These are phyloP conservation scores for Malassezia yamatoensis DNA, from an alignment of 1,284 basidiomycete species.

Conservation along the genomic window DNA sequence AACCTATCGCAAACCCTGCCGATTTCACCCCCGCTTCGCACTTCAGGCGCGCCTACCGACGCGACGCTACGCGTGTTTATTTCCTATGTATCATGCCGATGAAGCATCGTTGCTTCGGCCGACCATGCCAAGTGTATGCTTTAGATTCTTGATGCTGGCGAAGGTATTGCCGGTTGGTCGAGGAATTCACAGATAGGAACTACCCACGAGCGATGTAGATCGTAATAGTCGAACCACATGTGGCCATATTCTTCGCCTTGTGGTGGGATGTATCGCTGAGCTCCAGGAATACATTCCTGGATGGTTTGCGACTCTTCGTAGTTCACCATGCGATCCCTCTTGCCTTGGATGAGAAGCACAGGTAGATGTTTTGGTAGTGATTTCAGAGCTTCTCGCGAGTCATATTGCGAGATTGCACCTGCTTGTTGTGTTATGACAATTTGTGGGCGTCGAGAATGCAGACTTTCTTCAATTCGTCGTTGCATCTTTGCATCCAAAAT, in stretches of 20 bases:
- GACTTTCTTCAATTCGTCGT: neutral
- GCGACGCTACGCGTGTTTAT: slow-evolving; percentile 9
- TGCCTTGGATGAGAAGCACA: slow-evolving; percentile 34
- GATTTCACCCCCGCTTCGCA: neutral
- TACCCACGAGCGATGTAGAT: slow-evolving; percentile 11
- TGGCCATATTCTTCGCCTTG: slow-evolving; percentile 14
- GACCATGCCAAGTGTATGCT: neutral
- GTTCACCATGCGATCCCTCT: slow-evolving; percentile 34
- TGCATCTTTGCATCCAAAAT: neutral
- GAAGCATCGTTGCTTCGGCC: neutral
- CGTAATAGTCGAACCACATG: slow-evolving; percentile 35
- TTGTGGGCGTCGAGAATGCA: slow-evolving; percentile 21
- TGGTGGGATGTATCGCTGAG: slow-evolving; percentile 16
- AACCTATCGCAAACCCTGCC: no score
- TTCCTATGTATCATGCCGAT: neutral
- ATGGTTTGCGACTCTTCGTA: slow-evolving; percentile 29
- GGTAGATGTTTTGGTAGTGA: slow-evolving; percentile 18
- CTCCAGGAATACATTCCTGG: slow-evolving; percentile 24
- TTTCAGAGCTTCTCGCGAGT: slow-evolving; percentile 20
- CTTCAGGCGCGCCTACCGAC: neutral
- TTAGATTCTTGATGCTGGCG: no score
- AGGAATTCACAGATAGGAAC: slow-evolving; percentile 8
- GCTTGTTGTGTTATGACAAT: slow-evolving; percentile 4
- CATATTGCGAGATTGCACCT: slow-evolving; percentile 21
- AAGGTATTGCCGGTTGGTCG: neutral